phyloP scores from a whole-genome alignment of 176 grass and related monocot species.

The Phoenix roebelenii region DNA sequence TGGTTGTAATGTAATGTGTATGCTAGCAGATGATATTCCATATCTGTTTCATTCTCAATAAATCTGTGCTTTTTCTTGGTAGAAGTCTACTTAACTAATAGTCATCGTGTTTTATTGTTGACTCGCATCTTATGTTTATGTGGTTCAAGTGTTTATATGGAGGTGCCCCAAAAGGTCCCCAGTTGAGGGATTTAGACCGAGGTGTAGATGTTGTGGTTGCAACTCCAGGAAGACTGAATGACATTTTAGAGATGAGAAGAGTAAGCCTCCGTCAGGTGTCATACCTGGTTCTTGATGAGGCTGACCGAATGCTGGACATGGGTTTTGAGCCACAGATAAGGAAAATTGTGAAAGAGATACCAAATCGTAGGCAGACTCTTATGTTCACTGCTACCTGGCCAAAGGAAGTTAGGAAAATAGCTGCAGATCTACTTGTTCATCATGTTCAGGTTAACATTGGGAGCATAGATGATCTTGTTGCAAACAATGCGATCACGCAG shows the following conservation, averaged over 20 bases:
- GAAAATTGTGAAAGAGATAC: conserved; percentile 85
- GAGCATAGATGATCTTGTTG: conserved; percentile 88
- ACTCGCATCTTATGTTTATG: conserved; percentile 4
- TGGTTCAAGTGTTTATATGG: conserved; percentile 77
- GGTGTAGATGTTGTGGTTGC: conserved; percentile 97
- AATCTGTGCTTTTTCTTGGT: no score
- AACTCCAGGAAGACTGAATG: conserved; percentile 93
- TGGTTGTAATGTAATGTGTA: no score
- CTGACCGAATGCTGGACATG: conserved; percentile 87
- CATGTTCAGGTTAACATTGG: conserved; percentile 98
- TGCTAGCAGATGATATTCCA: no score
- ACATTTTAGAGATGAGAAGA: conserved; percentile 87
- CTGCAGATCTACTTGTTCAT: conserved; percentile 72
- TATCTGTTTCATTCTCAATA: no score
- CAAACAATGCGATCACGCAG: conserved; percentile 94
- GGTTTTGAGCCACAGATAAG: conserved; percentile 92
- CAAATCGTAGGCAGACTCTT: conserved; percentile 75
- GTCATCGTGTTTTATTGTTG: conserved; percentile 3
- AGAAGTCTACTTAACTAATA: no score
- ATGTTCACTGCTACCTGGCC: conserved; percentile 99
- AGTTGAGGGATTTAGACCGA: conserved; percentile 82
- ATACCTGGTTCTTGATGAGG: conserved; percentile 75
- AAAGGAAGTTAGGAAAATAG: conserved; percentile 88
- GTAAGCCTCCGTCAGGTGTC: conserved; percentile 64
- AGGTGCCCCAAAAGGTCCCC: conserved; percentile 91